Conservation (phyloP, 2,329 filamentous ascomycete genomes). For the Aspergillus fumigatiaffinis region DNA sequence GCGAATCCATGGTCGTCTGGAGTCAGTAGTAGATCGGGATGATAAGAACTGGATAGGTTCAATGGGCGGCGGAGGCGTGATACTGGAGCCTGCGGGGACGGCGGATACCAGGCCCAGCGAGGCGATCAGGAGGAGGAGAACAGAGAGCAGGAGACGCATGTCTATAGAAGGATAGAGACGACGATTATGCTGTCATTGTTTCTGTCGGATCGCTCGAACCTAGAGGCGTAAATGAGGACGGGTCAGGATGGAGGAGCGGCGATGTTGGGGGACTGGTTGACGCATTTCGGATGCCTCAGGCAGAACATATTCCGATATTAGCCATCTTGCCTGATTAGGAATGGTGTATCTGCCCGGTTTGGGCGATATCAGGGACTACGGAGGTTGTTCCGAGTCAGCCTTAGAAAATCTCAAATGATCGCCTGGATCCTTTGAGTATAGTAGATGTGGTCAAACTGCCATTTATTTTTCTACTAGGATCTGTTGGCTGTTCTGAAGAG, state of each 20-base stretch:
- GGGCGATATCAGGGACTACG: background rate
- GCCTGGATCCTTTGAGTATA: background rate
- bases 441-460: background rate
- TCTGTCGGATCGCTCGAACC: background rate
- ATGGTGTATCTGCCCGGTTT: background rate
- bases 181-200: background rate
- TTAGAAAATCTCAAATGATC: background rate
- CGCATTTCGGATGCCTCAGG: background rate
- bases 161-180: background rate
- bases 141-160: conserved; percentile 15
- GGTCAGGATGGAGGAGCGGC: background rate
- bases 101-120: conserved; percentile 21
- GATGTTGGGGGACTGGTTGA: too few relatives aligned
- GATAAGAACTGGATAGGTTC: conserved; percentile 26
- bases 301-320: background rate
- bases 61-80: conserved; percentile 29
- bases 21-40: conserved; percentile 25
- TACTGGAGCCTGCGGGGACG: conserved; percentile 35
- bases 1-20: conserved; percentile 35
- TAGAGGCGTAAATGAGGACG: background rate
- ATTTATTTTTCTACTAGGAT: too few relatives aligned
- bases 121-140: conserved; percentile 15
- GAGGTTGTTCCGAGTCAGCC: background rate
- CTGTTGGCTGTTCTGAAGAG: too few relatives aligned
- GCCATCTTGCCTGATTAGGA: background rate